Conservation (phyloP, 495 filamentous ascomycete species). For the Chlorociboria aeruginascens region DNA sequence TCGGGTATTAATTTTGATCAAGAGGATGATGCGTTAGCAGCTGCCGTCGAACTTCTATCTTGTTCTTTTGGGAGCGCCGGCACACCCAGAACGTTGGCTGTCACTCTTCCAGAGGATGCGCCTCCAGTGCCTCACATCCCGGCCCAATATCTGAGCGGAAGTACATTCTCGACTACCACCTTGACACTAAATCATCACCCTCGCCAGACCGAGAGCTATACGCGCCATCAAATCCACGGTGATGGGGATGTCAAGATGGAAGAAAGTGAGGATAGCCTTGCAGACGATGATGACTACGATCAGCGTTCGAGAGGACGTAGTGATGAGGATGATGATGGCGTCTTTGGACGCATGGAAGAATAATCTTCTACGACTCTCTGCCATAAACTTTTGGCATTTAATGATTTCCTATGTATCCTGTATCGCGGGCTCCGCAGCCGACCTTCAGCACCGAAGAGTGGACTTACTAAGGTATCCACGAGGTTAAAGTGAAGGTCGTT, state of each 20-base stretch:
- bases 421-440: conserved; percentile 37
- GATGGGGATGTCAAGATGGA: conserved; percentile 56
- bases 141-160: conserved; percentile 48
- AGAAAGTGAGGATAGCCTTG: conserved; percentile 49
- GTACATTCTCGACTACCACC: conserved; percentile 22
- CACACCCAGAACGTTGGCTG: conserved; percentile 58
- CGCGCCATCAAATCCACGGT: conserved; percentile 29
- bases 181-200: conserved; percentile 19
- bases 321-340: conserved; percentile 88
- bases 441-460: conserved; percentile 48
- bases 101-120: conserved; percentile 59
- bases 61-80: conserved; percentile 90
- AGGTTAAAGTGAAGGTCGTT: conserved; percentile 51
- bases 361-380: conserved; percentile 24
- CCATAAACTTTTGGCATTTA: background rate
- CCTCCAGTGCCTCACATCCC: conserved; percentile 83
- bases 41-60: conserved; percentile 75
- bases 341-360: conserved; percentile 96
- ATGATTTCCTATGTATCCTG: conserved; percentile 19
- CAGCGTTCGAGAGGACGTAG: conserved; percentile 46
- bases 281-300: conserved; percentile 73
- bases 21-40: conserved; percentile 77
- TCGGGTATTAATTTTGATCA: conserved; percentile 48
- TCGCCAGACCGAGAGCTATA: conserved; percentile 23
- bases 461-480: conserved; percentile 35